Conservation (phyloP, 169 alveolate species). For the Plasmodium falciparum region DNA sequence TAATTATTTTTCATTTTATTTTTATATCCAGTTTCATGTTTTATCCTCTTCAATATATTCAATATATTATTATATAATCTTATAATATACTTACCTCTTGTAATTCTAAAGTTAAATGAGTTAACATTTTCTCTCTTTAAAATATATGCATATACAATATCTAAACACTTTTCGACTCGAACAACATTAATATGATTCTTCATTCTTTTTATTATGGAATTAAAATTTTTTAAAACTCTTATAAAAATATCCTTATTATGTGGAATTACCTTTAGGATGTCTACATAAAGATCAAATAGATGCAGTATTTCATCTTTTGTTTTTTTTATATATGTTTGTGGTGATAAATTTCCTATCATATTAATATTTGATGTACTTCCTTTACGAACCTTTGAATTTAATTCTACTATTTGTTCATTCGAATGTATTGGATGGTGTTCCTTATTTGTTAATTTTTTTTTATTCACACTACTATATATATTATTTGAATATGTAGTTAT, state of each 20-base stretch:
- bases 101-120: constrained; percentile 11
- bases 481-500: too few relatives aligned
- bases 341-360: not conserved
- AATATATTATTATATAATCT: constrained; percentile 29
- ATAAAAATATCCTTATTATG: constrained; percentile 25
- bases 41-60: constrained; percentile 5
- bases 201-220: constrained; percentile 10
- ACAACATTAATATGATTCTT: not conserved
- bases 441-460: not conserved
- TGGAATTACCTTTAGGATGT: constrained; percentile 49
- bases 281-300: constrained; percentile 21
- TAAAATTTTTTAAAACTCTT: constrained; percentile 51
- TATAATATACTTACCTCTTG: constrained; percentile 22
- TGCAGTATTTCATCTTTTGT: constrained; percentile 18
- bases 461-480: not conserved
- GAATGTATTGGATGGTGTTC: not conserved
- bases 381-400: too few relatives aligned
- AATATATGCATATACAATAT: constrained; percentile 55
- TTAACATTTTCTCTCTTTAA: constrained; percentile 30
- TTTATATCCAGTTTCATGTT: not conserved
- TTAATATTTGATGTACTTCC: not conserved
- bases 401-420: too few relatives aligned
- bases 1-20: not conserved
- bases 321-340: not conserved
- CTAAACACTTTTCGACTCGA: constrained; percentile 33